A percentile compares a stretch with the other conserved stretches of the same genome.
phyloP scores from a whole-genome alignment of 2,329 filamentous ascomycete species.

The Blastomyces silverae region DNA sequence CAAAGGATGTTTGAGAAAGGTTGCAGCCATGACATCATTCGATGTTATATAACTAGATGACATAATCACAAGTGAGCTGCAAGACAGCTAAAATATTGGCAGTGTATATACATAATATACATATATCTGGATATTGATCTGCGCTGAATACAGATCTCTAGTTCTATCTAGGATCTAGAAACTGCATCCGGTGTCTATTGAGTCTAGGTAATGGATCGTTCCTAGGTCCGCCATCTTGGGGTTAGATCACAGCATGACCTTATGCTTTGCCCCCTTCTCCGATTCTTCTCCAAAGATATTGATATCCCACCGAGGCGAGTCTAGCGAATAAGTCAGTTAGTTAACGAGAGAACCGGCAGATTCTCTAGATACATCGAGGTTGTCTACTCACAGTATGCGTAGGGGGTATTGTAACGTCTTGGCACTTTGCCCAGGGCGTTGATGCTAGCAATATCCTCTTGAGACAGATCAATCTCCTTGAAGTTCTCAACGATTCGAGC shows the following conservation, averaged over 20 bases:
- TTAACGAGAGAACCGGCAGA: conserved; percentile 13
- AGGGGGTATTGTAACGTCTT: conserved; percentile 36
- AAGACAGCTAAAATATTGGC: background rate
- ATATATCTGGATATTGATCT: background rate
- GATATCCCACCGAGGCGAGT: conserved; percentile 52
- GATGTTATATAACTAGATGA: background rate
- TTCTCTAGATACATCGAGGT: background rate
- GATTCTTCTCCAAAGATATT: conserved; percentile 51
- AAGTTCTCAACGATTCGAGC: conserved; percentile 41
- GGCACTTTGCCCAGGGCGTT: conserved; percentile 30
- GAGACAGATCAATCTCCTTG: conserved; percentile 37
- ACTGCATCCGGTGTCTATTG: background rate
- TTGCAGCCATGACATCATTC: background rate
- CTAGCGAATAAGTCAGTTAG: conserved; percentile 24
- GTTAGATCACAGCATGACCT: conserved; percentile 36
- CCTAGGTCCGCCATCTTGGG: background rate
- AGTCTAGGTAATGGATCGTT: background rate
- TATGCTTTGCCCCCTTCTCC: conserved; percentile 47
- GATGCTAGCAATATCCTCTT: conserved; percentile 35
- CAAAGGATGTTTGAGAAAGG: background rate
- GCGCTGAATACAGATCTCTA: background rate
- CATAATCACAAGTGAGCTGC: no score
- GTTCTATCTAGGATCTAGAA: background rate
- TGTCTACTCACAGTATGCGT: conserved; percentile 27
- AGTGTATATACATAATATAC: background rate